Percentiles rank a stretch among this genome's conserved stretches.
Conservation (phyloP, 345 rosid genomes). For the Acer yangbiense region DNA sequence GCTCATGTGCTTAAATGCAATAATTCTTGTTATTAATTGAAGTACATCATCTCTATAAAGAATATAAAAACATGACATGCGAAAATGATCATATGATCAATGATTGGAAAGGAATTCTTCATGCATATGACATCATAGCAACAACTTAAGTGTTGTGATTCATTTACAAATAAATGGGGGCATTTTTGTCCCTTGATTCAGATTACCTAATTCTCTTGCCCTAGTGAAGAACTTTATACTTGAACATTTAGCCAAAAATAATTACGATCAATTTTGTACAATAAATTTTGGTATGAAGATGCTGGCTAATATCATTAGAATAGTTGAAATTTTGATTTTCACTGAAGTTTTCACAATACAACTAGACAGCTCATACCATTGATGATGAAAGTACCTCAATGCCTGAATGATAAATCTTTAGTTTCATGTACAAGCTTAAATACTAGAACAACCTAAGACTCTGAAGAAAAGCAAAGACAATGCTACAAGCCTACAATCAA, state of each 20-base stretch:
- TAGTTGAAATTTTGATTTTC: no score
- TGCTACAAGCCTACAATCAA: no score
- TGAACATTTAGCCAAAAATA: not conserved
- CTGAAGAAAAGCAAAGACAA: no score
- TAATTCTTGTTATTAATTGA: not conserved
- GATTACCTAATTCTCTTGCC: not conserved
- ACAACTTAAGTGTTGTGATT: not conserved
- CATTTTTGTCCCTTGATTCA: slow-evolving; percentile 1
- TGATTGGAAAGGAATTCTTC: not conserved
- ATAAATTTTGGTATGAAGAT: no score
- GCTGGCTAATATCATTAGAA: no score
- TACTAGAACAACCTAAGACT: no score
- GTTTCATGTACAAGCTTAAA: no score
- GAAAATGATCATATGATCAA: not conserved
- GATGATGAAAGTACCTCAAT: no score
- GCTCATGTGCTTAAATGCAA: not conserved
- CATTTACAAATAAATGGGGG: not conserved
- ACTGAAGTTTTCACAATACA: no score
- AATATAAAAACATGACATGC: not conserved
- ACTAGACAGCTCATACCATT: no score
- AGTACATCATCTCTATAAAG: not conserved
- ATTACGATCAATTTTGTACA: not conserved
- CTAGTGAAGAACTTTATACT: not conserved
- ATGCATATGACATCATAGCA: not conserved
- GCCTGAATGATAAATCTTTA: no score